Evolutionary conservation across 306 rosid genomes (phyloP).

Genomic region (Castanea crenata): DNA sequence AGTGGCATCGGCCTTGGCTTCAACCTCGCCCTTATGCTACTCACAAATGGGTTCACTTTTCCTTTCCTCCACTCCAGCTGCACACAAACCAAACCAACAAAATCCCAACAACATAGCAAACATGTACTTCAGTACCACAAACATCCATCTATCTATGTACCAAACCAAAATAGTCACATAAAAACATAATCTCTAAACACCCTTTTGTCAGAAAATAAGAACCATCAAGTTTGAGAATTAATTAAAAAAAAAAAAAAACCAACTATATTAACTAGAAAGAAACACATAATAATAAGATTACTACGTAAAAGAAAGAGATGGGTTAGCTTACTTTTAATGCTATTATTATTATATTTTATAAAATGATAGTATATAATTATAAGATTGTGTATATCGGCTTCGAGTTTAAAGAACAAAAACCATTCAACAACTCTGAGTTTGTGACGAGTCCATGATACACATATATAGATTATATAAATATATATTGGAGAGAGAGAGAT

Average conservation of each 20-base stretch:
- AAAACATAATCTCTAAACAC: constrained; percentile 9
- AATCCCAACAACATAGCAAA: constrained; percentile 15
- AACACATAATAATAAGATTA: not conserved
- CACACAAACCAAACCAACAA: constrained; percentile 23
- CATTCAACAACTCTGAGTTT: constrained; percentile 18
- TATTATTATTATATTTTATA: not conserved
- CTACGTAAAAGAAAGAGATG: not conserved
- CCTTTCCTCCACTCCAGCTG: constrained; percentile 49
- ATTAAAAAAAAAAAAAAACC: not conserved
- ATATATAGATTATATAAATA: constrained; percentile 5
- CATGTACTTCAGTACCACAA: not conserved
- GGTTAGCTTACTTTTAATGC: constrained; percentile 16
- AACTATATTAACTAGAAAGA: not conserved
- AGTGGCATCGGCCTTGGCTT: constrained; percentile 48
- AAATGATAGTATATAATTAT: too few relatives aligned
- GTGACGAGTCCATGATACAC: constrained; percentile 11
- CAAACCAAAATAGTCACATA: not conserved
- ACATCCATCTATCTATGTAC: not conserved
- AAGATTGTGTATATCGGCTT: constrained; percentile 14
- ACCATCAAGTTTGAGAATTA: not conserved
- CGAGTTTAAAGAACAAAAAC: constrained; percentile 7
- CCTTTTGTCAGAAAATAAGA: not conserved
- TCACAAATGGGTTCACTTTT: constrained; percentile 47
- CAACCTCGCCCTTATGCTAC: constrained; percentile 29
- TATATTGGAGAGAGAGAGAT: not conserved